Evolutionary conservation across 2,329 filamentous ascomycete species (phyloP).

Genomic region (Aspergillus spinulosporus): DNA sequence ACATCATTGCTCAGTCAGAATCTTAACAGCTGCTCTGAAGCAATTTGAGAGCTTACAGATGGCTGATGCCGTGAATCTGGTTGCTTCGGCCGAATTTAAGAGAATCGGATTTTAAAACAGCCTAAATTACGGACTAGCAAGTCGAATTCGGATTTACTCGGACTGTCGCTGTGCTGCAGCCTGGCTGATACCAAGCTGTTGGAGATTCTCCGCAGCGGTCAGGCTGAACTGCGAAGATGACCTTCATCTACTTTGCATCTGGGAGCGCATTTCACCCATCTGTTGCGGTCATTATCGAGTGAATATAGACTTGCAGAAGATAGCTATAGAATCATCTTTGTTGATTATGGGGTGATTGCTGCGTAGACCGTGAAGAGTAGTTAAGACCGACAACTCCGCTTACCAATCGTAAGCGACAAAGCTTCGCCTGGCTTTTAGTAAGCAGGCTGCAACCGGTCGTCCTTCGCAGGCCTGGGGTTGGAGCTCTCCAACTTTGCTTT

Average conservation of each 20-base stretch:
- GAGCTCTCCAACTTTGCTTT: not conserved
- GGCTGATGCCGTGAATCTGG: not conserved
- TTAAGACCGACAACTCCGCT: constrained; percentile 5
- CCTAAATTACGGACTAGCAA: too few species aligned
- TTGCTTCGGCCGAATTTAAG: not conserved
- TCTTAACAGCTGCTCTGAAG: not conserved
- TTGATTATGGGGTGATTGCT: not conserved
- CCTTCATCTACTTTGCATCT: not conserved
- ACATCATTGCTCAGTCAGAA: not conserved
- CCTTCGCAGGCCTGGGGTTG: not conserved
- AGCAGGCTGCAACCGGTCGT: constrained; percentile 4
- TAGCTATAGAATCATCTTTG: not conserved
- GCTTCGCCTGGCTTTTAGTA: constrained; percentile 11
- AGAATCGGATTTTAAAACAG: too few species aligned
- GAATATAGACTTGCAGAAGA: too few species aligned
- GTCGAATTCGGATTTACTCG: not conserved
- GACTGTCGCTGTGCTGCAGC: not conserved
- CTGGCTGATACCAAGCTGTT: not conserved
- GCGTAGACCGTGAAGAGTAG: not conserved
- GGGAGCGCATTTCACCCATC: too few species aligned
- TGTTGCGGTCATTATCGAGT: too few species aligned
- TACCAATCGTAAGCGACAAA: constrained; percentile 5
- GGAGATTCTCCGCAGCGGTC: constrained; percentile 1
- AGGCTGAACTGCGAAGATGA: not conserved
- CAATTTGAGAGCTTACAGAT: not conserved